Evolutionary conservation across 2,329 filamentous ascomycete species (phyloP), one percentile per base, ranked within the genome.

Genomic region (Aspergillus hiratsukae): DNA sequence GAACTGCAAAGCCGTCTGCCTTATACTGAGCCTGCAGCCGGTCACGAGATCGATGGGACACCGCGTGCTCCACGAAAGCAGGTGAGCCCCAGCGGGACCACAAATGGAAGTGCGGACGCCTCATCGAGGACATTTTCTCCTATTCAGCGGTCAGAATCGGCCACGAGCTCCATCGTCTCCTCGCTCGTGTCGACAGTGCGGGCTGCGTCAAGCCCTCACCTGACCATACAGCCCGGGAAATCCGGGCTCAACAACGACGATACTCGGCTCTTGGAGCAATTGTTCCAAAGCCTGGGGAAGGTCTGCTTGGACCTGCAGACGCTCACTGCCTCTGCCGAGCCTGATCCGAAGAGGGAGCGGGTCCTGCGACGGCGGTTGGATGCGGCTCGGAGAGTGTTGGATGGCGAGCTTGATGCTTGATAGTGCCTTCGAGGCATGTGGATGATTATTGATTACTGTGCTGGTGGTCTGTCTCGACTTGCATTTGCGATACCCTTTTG

Each of bases 331-430:
- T 87, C 59, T 78, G 81, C 56, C 79, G 88, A 73, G 73, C 78
- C 52, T 77, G 83, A 61, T 75, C 75, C 61, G 74, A 81, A 56
- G 80, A 80, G 64, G 74, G 83, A 58, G 83, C 89, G 63, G 54
- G 79, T 87, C 57, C 85, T 89, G 71, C 80, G 90, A 58, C 79
- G 88, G 60, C 81, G 88, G 62, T 80, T 96, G 51, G 90, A 95
- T 62, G 83, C 85, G 52, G 91, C 91, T 4, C 84, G 86, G 58
- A 81, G 83, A 52, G 82, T 90, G 3, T 77, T 96, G 29, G 89
- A 93, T 62, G 90, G 89, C 4, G 76, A 86, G 57, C 81, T 86
- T 40, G 64, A 66, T 52, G 56, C 61, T 37, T 37, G 31, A 37
- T 37, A 17, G 31, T 14, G 11, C 5, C 14, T 7, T 6, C 14